Conservation (phyloP, 495 filamentous ascomycete genomes). For the Pyrenopolyporus hunteri region DNA sequence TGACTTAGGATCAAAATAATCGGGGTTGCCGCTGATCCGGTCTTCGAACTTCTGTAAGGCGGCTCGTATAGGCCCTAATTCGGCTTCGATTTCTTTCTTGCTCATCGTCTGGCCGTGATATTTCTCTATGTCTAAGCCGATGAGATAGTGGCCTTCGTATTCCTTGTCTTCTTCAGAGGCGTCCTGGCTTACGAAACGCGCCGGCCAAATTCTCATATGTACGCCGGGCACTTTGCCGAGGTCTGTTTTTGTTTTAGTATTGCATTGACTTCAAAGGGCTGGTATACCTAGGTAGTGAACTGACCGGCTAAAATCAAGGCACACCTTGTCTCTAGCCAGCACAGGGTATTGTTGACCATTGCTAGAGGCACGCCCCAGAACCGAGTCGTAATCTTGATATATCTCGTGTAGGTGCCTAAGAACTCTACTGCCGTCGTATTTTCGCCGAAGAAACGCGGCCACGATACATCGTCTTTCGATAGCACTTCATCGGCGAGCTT, state of each 20-base stretch:
- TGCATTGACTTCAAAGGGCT: background rate
- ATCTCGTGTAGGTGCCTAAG: conserved; percentile 52
- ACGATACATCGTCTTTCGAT: conserved; percentile 42
- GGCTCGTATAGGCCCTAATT: conserved; percentile 45
- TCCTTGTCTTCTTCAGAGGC: conserved; percentile 39
- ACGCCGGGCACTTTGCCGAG: conserved; percentile 53
- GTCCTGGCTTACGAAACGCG: conserved; percentile 51
- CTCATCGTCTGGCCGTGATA: conserved; percentile 1
- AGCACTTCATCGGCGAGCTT: conserved; percentile 47
- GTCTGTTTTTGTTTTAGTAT: conserved; percentile 44
- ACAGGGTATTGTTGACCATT: conserved; percentile 54
- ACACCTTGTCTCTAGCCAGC: conserved; percentile 62
- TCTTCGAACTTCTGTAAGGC: conserved; percentile 55
- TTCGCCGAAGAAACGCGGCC: conserved; percentile 49
- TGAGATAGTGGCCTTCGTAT: conserved; percentile 61
- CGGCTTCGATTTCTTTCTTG: conserved; percentile 42
- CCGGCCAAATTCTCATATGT: conserved; percentile 63
- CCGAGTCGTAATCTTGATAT: conserved; percentile 58
- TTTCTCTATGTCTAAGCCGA: conserved; percentile 55
- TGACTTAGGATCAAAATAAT: conserved; percentile 53
- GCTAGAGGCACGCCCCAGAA: conserved; percentile 60
- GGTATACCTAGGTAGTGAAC: conserved; percentile 20
- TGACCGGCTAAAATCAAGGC: conserved; percentile 56
- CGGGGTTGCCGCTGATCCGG: conserved; percentile 51
- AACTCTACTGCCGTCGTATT: conserved; percentile 48